A percentile compares a stretch with the other conserved stretches of the same genome.
Evolutionary conservation across 768 basidiomycete genomes (phyloP).

Genomic region (Asterophora parasitica): DNA sequence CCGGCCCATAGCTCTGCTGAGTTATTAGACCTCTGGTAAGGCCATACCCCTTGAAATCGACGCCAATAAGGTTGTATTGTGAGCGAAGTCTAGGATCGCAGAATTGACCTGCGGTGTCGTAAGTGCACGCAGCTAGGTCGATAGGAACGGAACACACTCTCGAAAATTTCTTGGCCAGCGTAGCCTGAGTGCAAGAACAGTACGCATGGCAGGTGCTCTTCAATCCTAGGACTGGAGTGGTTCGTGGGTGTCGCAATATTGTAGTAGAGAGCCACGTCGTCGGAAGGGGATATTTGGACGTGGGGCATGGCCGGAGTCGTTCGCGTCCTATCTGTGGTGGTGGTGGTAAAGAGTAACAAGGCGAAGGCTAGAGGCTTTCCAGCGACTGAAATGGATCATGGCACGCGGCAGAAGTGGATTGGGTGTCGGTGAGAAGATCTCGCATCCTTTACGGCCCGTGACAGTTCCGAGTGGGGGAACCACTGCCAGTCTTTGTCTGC

Average conservation of each 20-base stretch:
- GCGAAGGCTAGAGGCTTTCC: background rate
- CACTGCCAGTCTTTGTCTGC: too few relatives aligned
- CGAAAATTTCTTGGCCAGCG: conserved; percentile 18
- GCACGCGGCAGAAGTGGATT: background rate
- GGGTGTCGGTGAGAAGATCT: conserved; percentile 2
- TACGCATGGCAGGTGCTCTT: conserved; percentile 15
- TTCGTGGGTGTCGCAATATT: conserved; percentile 18
- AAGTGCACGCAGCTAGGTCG: background rate
- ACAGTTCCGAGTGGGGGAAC: conserved; percentile 3
- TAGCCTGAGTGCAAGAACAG: conserved; percentile 21
- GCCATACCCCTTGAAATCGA: conserved; percentile 25
- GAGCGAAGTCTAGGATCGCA: conserved; percentile 20
- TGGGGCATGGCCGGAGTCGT: conserved; percentile 12
- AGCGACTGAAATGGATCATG: background rate
- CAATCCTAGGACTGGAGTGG: conserved; percentile 14
- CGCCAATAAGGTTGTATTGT: conserved; percentile 25
- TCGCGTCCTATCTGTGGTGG: background rate
- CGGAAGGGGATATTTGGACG: conserved; percentile 13
- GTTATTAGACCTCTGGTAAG: conserved; percentile 17
- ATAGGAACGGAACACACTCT: conserved; percentile 9
- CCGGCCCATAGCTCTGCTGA: conserved; percentile 15
- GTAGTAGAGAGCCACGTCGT: conserved; percentile 16
- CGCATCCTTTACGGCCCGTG: conserved; percentile 5
- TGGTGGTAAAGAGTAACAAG: conserved; percentile 1
- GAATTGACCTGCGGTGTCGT: conserved; percentile 18